Conservation (phyloP, 2,329 filamentous ascomycete species). For the Capronia epimyces region DNA sequence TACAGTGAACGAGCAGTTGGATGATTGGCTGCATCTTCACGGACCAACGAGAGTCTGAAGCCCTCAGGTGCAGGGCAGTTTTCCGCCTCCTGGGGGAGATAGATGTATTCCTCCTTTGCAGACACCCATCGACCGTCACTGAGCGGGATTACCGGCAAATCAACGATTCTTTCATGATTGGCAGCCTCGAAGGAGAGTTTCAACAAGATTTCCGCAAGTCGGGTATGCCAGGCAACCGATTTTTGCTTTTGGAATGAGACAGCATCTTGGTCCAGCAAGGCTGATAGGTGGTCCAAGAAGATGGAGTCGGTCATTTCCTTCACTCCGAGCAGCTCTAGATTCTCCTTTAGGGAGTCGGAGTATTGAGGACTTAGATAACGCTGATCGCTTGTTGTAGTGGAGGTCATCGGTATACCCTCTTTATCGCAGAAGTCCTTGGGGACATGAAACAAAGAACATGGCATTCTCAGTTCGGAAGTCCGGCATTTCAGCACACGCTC, state of each 20-base stretch:
- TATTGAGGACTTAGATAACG: slow-evolving; percentile 2
- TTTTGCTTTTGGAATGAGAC: background rate
- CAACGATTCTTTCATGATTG: background rate
- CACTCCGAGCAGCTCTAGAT: slow-evolving; percentile 4
- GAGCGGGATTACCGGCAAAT: slow-evolving; percentile 6
- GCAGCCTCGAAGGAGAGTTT: slow-evolving; percentile 3
- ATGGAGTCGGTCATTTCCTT: slow-evolving; percentile 4
- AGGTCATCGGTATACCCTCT: slow-evolving; percentile 5
- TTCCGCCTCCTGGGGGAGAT: slow-evolving; percentile 5
- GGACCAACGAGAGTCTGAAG: background rate
- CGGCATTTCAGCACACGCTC: slow-evolving; percentile 6
- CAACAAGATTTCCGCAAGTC: slow-evolving; percentile 6
- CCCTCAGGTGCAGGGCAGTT: background rate
- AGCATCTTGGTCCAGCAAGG: background rate
- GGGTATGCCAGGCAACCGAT: slow-evolving; percentile 1
- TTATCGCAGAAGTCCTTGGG: slow-evolving; percentile 6
- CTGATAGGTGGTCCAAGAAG: slow-evolving; percentile 5
- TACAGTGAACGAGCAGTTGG: slow-evolving; percentile 5
- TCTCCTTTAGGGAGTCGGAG: background rate
- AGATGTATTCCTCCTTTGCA: slow-evolving; percentile 1
- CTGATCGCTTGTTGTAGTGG: slow-evolving; percentile 1
- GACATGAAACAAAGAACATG: slow-evolving; percentile 3
- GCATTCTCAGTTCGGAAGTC: slow-evolving; percentile 3
- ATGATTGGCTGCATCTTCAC: slow-evolving; percentile 6
- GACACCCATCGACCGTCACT: slow-evolving; percentile 8